Percentiles rank a stretch among this genome's conserved stretches.
phyloP scores from a whole-genome alignment of 371 early-diverging fungal genomes.

The Fennellomyces sp. region DNA sequence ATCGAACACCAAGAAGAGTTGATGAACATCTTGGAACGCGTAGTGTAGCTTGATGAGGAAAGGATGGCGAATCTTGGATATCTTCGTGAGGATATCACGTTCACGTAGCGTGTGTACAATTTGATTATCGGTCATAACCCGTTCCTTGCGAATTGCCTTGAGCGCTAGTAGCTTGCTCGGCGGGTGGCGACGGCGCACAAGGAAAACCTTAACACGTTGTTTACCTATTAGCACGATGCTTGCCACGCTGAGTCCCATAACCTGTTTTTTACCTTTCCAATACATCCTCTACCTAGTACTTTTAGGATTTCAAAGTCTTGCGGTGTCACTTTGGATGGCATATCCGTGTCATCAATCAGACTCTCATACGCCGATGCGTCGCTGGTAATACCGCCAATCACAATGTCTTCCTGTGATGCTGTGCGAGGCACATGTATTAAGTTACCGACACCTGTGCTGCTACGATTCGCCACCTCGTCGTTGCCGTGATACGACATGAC shows the following conservation, averaged over 20 bases:
- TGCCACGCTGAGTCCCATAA: no score
- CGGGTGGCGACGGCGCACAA: slow-evolving; percentile 75
- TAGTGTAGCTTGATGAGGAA: slow-evolving; percentile 93
- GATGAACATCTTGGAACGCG: slow-evolving; percentile 89
- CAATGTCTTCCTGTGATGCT: neutral
- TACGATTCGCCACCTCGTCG: neutral
- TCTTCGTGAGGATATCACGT: slow-evolving; percentile 48
- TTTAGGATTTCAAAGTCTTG: slow-evolving; percentile 51
- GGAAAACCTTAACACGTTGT: no score
- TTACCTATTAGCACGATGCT: neutral
- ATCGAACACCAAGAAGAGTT: slow-evolving; percentile 95
- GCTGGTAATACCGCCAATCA: neutral
- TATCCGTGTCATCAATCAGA: neutral
- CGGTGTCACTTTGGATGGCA: slow-evolving; percentile 19
- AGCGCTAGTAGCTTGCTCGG: slow-evolving; percentile 83
- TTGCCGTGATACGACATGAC: neutral
- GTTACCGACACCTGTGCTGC: neutral
- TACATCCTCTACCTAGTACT: slow-evolving; percentile 52
- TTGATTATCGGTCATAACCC: slow-evolving; percentile 84
- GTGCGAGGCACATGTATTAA: neutral
- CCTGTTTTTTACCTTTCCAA: slow-evolving; percentile 44
- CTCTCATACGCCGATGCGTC: neutral
- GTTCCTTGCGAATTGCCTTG: slow-evolving; percentile 95
- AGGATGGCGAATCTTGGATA: slow-evolving; percentile 70
- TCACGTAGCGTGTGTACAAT: slow-evolving; percentile 67